A percentile compares a stretch with the other conserved stretches of the same genome.
Conservation (phyloP, 140 eudicot species). For the Bidens hawaiensis region DNA sequence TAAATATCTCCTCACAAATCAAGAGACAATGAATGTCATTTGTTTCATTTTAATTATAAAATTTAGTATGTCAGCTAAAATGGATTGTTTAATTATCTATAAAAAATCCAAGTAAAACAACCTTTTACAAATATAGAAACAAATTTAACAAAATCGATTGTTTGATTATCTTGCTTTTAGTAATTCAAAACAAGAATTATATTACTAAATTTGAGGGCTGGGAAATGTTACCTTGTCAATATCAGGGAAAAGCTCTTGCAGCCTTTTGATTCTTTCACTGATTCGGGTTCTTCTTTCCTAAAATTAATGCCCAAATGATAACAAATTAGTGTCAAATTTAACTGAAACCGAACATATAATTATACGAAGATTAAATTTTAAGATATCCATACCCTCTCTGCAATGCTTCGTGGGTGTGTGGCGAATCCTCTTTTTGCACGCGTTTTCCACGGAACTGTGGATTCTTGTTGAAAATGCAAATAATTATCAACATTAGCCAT, state of each 20-base stretch:
- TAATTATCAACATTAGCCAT: slow-evolving; percentile 59
- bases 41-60: neutral
- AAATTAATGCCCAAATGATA: neutral
- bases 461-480: slow-evolving; percentile 70
- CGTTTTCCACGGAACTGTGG: slow-evolving; percentile 67
- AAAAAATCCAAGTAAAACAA: neutral
- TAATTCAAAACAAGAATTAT: slow-evolving; percentile 5
- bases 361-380: neutral
- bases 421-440: slow-evolving; percentile 98
- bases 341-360: neutral
- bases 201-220: neutral
- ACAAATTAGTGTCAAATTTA: neutral
- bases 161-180: neutral
- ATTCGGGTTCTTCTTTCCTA: slow-evolving; percentile 92
- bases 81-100: neutral
- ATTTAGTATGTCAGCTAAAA: neutral
- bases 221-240: slow-evolving; percentile 81
- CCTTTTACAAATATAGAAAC: neutral
- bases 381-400: slow-evolving; percentile 73
- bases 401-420: slow-evolving; percentile 97
- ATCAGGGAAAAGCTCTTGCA: slow-evolving; percentile 93
- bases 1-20: neutral
- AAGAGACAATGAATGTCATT: neutral
- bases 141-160: neutral
- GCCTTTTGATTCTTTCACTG: slow-evolving; percentile 89